Base-by-base conservation (phyloP, 345 rosid species). In the Carallia pectinifolia region DNA sequence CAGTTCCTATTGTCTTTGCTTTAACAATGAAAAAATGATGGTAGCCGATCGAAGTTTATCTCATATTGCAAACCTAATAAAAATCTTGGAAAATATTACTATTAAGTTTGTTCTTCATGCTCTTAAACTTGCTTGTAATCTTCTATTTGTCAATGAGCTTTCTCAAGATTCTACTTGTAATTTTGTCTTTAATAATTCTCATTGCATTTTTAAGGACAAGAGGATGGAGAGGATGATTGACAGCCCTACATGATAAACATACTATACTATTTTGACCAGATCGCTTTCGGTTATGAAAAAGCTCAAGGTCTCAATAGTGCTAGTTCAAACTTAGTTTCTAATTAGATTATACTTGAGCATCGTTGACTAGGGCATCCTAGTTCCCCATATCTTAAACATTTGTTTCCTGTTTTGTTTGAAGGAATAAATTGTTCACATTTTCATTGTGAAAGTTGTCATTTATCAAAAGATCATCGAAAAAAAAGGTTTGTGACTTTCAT, bases 351-450 rank as follows among this genome's bases (percentile, higher is more conserved):
- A 52, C 17, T 62, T 6, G 18, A 2, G 31, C 52, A 38, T 38
- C 1, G 31, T 6, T 37, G 52, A 38, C 6, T 62, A 62, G 52
- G 31, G 18, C 66, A 62, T 62, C 53, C 52, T 16, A 62, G 66
- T n/a, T 62, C 37, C 36, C 23, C 19, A 38, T 62, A 62, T 62
- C 66, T 50, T 37, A n/a, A 62, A 65, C 16, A 65, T 23, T 65
- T 27, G 27, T 48, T 50, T 16, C 58, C 58, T 50, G 13, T 0
- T 7, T 50, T 65, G 12, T 65, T 65, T 52, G 33, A 48, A 29
- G 27, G 23, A 15, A 5, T 50, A 27, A 18, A 47, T 48, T 39
- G 27, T 31, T 17, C 38, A 3, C 15, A 65, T n/a, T 9, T 50
- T 16, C 47, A 6, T 1, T 65, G 58, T 50, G 58, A 65, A 53